A percentile compares a stretch with the other conserved stretches of the same genome.
Evolutionary conservation across 805 yeast species (phyloP).

Genomic region (Kuraishia hungarica): DNA sequence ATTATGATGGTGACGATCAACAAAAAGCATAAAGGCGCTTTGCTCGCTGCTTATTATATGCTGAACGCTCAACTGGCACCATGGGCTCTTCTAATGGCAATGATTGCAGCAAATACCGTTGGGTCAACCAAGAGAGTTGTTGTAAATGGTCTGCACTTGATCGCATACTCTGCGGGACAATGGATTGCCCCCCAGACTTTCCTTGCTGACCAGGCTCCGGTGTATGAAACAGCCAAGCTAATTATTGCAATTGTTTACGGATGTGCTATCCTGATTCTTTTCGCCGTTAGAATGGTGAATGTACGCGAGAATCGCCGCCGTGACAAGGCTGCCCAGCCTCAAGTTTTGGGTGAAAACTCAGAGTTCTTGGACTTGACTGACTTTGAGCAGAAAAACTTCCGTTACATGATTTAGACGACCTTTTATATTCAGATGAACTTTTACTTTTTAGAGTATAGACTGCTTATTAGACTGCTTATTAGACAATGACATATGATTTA

Average conservation of each 20-base stretch:
- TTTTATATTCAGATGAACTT: too few species aligned
- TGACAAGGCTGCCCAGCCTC: not conserved
- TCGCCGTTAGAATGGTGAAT: not conserved
- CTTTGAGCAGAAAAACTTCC: constrained; percentile 43
- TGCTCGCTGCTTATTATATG: constrained; percentile 16
- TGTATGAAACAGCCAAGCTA: constrained; percentile 19
- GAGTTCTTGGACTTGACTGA: constrained; percentile 51
- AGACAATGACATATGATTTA: not conserved
- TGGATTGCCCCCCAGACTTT: constrained; percentile 58
- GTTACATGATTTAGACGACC: constrained; percentile 25
- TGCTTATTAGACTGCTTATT: not conserved
- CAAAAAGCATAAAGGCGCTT: constrained; percentile 17
- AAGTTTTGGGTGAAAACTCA: constrained; percentile 21
- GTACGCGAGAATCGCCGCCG: not conserved
- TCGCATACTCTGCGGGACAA: constrained; percentile 47
- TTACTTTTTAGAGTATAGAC: not conserved
- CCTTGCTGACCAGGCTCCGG: constrained; percentile 41
- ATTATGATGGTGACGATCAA: constrained; percentile 20
- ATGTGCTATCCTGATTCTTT: not conserved
- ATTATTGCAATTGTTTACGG: not conserved
- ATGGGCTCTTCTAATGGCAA: constrained; percentile 44
- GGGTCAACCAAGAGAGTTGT: constrained; percentile 52
- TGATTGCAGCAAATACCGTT: constrained; percentile 56
- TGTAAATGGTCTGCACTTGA: constrained; percentile 46
- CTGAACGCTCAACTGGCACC: constrained; percentile 17